Evolutionary conservation across 148 eudicot genomes (phyloP).

Genomic region (Arbutus unedo): DNA sequence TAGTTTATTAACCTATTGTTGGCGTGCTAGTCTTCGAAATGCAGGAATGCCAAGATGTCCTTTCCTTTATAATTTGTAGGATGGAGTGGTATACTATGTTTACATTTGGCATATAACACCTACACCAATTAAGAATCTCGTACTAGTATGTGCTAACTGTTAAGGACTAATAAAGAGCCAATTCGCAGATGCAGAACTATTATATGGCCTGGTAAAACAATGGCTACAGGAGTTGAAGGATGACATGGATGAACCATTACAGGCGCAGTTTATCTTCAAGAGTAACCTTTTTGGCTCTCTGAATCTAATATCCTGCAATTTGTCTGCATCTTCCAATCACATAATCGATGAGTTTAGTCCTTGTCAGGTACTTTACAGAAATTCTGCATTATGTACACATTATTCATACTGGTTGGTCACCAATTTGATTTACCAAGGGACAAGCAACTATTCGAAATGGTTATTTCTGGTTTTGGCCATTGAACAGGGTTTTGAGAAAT

Average conservation of each 20-base stretch:
- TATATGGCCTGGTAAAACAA: slow-evolving; percentile 52
- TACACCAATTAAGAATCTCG: background rate
- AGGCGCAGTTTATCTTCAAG: slow-evolving; percentile 60
- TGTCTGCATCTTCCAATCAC: slow-evolving; percentile 38
- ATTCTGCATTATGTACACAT: background rate
- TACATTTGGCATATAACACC: background rate
- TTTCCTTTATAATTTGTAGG: background rate
- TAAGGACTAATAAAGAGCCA: slow-evolving; percentile 7
- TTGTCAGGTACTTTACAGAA: slow-evolving; percentile 44
- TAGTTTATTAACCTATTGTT: background rate
- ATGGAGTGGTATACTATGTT: background rate
- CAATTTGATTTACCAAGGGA: background rate
- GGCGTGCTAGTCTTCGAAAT: background rate
- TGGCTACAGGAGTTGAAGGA: slow-evolving; percentile 69
- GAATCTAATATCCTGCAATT: slow-evolving; percentile 57
- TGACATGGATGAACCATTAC: slow-evolving; percentile 39
- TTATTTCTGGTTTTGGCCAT: background rate
- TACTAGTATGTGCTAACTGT: background rate
- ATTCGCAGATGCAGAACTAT: slow-evolving; percentile 51
- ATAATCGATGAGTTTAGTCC: slow-evolving; percentile 49
- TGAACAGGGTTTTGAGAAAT: background rate
- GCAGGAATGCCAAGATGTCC: background rate
- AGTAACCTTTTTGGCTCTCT: slow-evolving; percentile 37
- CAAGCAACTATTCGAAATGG: background rate
- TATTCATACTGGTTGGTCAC: slow-evolving; percentile 1